Conservation (phyloP, 805 yeast genomes). For the Spencermartinsiella europaea region DNA sequence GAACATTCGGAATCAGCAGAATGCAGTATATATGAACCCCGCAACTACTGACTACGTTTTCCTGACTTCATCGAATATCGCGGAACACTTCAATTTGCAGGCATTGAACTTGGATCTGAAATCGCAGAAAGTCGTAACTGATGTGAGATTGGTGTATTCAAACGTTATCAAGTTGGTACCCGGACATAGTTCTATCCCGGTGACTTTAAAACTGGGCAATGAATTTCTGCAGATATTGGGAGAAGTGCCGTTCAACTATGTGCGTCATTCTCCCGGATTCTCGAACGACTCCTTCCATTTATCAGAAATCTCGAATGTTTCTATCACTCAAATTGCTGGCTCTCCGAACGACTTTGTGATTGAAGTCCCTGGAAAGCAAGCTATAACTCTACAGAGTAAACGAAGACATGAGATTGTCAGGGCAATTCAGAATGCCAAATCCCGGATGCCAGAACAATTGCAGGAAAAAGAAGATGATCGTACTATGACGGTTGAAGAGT, state of each 20-base stretch:
- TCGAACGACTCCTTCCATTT: constrained; percentile 38
- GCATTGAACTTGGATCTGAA: constrained; percentile 42
- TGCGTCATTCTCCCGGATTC: constrained; percentile 17
- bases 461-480: constrained; percentile 1
- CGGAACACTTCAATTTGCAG: constrained; percentile 34
- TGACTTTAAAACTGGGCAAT: constrained; percentile 63
- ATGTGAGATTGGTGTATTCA: constrained; percentile 14
- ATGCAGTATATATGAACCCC: constrained; percentile 22
- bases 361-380: constrained; percentile 14
- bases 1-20: constrained; percentile 19
- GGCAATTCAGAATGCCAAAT: constrained; percentile 18
- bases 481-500: constrained; percentile 27
- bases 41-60: constrained; percentile 35
- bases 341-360: constrained; percentile 45
- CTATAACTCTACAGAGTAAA: constrained; percentile 7
- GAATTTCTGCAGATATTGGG: constrained; percentile 51
- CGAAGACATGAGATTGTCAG: constrained; percentile 21
- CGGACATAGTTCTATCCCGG: constrained; percentile 45
- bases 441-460: constrained; percentile 9
- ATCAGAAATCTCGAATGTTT: constrained; percentile 37
- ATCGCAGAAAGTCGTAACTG: constrained; percentile 36
- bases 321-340: constrained; percentile 31
- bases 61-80: constrained; percentile 44
- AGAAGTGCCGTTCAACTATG: constrained; percentile 15
- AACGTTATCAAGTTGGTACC: constrained; percentile 7